These are phyloP conservation scores for Apiospora sp. DNA, from an alignment of 2,329 filamentous ascomycete genomes.

Conservation along the genomic window DNA sequence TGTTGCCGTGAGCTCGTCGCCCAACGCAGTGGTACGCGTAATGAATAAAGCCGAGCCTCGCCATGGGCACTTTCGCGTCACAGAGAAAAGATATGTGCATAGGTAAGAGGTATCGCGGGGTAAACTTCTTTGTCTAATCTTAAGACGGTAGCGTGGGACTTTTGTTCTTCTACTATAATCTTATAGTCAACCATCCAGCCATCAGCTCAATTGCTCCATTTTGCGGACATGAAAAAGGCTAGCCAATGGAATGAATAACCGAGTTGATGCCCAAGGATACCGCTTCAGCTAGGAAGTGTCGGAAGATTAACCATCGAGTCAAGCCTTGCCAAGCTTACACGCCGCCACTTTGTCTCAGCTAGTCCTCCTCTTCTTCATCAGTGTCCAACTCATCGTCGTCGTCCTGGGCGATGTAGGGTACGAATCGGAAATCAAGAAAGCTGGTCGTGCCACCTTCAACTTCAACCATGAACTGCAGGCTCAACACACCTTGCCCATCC, in stretches of 20 bases:
- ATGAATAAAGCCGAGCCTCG: background rate
- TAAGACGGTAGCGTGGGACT: background rate
- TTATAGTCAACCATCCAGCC: background rate
- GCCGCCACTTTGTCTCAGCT: background rate
- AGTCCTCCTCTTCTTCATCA: slow-evolving; percentile 30
- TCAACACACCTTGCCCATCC: slow-evolving; percentile 89
- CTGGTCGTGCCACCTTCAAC: slow-evolving; percentile 73
- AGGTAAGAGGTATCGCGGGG: background rate
- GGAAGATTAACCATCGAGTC: background rate
- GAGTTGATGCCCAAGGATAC: background rate
- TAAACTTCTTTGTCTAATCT: background rate
- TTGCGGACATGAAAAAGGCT: background rate
- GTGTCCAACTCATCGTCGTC: slow-evolving; percentile 59
- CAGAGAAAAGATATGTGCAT: background rate
- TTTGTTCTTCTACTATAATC: background rate
- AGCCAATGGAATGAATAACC: background rate
- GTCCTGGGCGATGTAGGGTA: slow-evolving; percentile 73
- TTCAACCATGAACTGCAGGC: slow-evolving; percentile 96
- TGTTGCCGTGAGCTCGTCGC: background rate
- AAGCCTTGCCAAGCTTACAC: background rate
- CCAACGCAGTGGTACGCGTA: background rate
- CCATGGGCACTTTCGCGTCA: background rate
- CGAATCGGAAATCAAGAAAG: slow-evolving; percentile 85
- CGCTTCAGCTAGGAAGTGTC: background rate
- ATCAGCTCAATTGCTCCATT: background rate